Evolutionary conservation across 2,329 filamentous ascomycete species (phyloP).

Genomic region (Annulohypoxylon truncatum): DNA sequence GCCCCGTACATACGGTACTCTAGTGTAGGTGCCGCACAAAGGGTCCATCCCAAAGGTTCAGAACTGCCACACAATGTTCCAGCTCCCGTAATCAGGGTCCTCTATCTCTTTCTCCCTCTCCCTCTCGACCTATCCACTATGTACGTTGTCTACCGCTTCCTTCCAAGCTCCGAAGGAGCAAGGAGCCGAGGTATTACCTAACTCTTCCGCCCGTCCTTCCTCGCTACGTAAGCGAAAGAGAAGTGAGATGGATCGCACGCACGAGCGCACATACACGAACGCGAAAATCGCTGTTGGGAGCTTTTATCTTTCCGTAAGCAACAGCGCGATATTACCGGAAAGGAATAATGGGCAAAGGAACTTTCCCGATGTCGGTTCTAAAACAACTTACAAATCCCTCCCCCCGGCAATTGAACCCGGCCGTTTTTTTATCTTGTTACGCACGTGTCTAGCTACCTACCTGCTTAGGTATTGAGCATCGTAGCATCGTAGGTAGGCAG

Average conservation of each 20-base stretch:
- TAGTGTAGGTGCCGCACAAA: no score
- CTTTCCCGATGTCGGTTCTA: neutral
- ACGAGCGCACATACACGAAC: neutral
- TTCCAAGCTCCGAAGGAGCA: neutral
- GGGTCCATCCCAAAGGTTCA: neutral
- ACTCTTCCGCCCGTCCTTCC: neutral
- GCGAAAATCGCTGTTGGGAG: neutral
- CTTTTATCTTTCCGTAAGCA: neutral
- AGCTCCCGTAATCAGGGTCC: neutral
- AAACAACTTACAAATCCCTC: neutral
- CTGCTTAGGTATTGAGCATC: neutral
- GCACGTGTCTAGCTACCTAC: neutral
- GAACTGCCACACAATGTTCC: neutral
- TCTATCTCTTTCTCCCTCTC: no score
- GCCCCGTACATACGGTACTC: neutral
- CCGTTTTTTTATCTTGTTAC: neutral
- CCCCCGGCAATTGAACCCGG: neutral
- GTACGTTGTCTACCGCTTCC: conserved; percentile 1
- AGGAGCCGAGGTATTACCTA: conserved; percentile 4
- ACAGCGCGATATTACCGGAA: neutral
- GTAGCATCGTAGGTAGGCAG: neutral
- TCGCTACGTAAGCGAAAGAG: neutral
- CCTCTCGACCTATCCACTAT: no score
- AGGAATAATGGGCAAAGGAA: conserved; percentile 15
- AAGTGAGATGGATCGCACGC: neutral